These are phyloP conservation scores for Phytopythium ostracodes DNA, from an alignment of 352 stramenopile species.

Conservation along the genomic window DNA sequence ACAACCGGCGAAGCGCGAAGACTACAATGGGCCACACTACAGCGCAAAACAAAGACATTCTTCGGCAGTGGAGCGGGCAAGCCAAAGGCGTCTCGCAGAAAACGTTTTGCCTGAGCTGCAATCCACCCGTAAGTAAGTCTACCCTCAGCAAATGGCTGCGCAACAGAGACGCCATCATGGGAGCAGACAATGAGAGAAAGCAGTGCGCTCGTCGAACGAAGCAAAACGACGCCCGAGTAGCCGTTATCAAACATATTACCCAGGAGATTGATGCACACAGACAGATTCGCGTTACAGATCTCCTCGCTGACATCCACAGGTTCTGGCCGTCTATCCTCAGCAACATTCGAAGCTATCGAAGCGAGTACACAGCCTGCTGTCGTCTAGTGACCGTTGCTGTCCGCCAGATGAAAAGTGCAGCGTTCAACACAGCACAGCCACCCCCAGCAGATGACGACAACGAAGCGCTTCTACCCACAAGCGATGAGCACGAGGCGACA, in stretches of 20 bases:
- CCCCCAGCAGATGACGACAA: too few relatives aligned
- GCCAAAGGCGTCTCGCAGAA: neutral
- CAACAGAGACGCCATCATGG: neutral
- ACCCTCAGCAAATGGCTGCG: neutral
- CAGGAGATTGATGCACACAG: neutral
- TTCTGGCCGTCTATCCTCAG: neutral
- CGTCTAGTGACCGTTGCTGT: neutral
- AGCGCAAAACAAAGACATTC: neutral
- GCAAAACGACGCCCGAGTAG: too few relatives aligned
- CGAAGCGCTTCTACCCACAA: too few relatives aligned
- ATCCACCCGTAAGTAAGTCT: too few relatives aligned
- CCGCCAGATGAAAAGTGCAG: too few relatives aligned
- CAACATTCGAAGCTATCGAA: neutral
- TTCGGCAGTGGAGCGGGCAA: neutral
- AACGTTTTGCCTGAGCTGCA: neutral
- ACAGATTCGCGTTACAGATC: neutral
- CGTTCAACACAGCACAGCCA: too few relatives aligned
- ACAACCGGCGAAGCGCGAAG: neutral
- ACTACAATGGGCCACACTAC: neutral
- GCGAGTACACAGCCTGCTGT: neutral
- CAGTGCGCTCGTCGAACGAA: neutral
- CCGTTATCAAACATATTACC: too few relatives aligned
- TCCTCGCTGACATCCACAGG: neutral
- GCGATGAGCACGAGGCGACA: too few relatives aligned
- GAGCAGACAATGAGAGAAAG: neutral